Evolutionary conservation across 169 alveolate species (phyloP).

Genomic region (Eimeria sp.): DNA sequence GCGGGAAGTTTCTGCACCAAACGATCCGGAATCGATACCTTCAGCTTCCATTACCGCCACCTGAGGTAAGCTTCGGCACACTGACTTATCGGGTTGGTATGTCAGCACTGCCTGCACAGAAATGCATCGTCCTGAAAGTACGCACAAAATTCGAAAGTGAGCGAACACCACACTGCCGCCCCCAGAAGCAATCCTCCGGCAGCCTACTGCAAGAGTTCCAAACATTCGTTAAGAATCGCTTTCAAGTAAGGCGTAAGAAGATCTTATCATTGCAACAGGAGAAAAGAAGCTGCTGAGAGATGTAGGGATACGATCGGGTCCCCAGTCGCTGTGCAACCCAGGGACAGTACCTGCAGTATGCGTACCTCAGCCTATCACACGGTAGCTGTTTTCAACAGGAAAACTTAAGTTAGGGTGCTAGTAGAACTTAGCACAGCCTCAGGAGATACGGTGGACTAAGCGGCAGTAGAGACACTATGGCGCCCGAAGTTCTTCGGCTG

Average conservation of each 20-base stretch:
- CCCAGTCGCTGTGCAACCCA: not conserved
- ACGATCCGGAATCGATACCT: not conserved
- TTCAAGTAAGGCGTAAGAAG: not conserved
- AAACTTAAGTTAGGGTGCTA: too few relatives aligned
- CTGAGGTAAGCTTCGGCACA: not conserved
- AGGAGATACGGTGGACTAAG: too few relatives aligned
- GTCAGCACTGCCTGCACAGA: not conserved
- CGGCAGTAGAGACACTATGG: too few relatives aligned
- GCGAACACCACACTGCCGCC: not conserved
- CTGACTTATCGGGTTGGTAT: not conserved
- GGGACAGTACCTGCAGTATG: not conserved
- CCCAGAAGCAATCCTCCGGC: not conserved
- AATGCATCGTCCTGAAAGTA: not conserved
- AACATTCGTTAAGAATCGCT: not conserved
- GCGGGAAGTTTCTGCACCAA: not conserved
- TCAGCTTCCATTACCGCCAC: not conserved
- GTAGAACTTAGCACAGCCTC: too few relatives aligned
- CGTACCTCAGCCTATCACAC: not conserved
- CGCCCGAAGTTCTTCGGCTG: too few relatives aligned
- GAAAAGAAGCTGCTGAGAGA: not conserved
- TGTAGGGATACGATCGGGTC: not conserved
- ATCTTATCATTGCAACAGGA: not conserved
- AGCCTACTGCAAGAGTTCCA: not conserved
- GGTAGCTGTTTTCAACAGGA: not conserved
- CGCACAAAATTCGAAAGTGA: not conserved